Base-by-base conservation (phyloP, 2,329 filamentous ascomycete genomes). In the Fusarium decemcellulare region DNA sequence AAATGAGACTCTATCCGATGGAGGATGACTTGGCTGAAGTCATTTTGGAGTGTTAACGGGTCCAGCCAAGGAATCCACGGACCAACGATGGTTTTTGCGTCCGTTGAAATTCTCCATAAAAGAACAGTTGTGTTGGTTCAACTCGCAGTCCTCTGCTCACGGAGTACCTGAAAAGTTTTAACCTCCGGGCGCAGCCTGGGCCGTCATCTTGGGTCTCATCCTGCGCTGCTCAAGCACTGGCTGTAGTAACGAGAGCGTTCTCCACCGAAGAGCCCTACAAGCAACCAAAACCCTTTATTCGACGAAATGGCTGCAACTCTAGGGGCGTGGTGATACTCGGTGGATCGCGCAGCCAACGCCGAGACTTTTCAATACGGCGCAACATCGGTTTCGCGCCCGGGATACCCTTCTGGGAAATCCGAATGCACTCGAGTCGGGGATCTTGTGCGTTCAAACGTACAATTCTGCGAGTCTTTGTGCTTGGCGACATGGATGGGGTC, bases 381-480 rank as follows among this genome's bases (percentile, higher is more conserved):
- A 55, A 54, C 29, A 16, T 44, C 39, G 30, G 47, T 32, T 18
- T 18, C 14, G 30, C 5, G 52, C 15, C 18, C 53, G 53, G 53
- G 8, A 56, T 56, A 34, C 53, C 53, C 12, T 7, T 56, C n/a
- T 46, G n/a, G 53, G 53, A 37, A 56, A 42, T 16, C 56, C 61
- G 57, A 50, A 15, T 40, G 42, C n/a, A 23, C n/a, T 43, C 34
- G 32, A 42, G 29, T 39, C 36, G 43, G 30, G 61, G 30, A 43
- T 42, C 27, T n/a, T 5, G 4, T 8, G 29, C n/a, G 39, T 43
- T 54, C 11, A 23, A 36, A 48, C n/a, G 4, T 10, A n/a, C 18
- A 12, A n/a, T 18, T 42, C 32, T 30, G 37, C n/a, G n/a, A 23
- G 8, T 9, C 14, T 32, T 29, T 58, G 29, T 11, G 36, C 56